These are phyloP conservation scores for Ogataea henricii DNA, from an alignment of 805 yeast genomes.

Conservation along the genomic window DNA sequence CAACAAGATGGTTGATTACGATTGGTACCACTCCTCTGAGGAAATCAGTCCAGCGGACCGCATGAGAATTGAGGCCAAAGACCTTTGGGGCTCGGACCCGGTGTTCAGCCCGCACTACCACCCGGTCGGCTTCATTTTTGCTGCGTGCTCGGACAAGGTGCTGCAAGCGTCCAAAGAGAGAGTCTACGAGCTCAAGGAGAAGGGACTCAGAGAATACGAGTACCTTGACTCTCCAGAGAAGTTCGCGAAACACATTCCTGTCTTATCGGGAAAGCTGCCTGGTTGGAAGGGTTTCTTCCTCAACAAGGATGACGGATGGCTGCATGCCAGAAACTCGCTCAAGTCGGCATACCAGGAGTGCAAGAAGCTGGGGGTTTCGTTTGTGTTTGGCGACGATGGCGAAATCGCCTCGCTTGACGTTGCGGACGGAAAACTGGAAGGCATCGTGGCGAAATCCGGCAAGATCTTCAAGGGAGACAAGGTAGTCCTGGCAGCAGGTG, in stretches of 20 bases:
- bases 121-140: constrained; percentile 23
- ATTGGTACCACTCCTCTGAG: constrained; percentile 27
- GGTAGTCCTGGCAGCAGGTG: constrained; percentile 40
- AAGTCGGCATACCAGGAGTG: constrained; percentile 25
- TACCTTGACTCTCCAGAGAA: constrained; percentile 24
- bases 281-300: constrained; percentile 17
- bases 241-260: constrained; percentile 18
- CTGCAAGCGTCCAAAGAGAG: constrained; percentile 16
- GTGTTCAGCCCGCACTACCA: constrained; percentile 18
- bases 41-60: constrained; percentile 23
- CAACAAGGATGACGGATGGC: constrained; percentile 35
- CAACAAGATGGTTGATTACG: constrained; percentile 36
- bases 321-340: constrained; percentile 33
- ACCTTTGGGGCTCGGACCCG: constrained; percentile 30
- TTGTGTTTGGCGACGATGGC: constrained; percentile 19
- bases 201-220: constrained; percentile 16
- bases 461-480: constrained; percentile 30
- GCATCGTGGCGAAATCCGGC: constrained; percentile 29
- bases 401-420: constrained; percentile 8
- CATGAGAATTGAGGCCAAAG: constrained; percentile 26
- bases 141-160: constrained; percentile 30
- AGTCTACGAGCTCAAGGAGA: constrained; percentile 29
- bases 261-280: constrained; percentile 10
- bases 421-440: constrained; percentile 6
- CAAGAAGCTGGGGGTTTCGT: constrained; percentile 21